Base-by-base conservation (phyloP, 1,139 yeast species). In the Saccharomyces pastorianus region DNA sequence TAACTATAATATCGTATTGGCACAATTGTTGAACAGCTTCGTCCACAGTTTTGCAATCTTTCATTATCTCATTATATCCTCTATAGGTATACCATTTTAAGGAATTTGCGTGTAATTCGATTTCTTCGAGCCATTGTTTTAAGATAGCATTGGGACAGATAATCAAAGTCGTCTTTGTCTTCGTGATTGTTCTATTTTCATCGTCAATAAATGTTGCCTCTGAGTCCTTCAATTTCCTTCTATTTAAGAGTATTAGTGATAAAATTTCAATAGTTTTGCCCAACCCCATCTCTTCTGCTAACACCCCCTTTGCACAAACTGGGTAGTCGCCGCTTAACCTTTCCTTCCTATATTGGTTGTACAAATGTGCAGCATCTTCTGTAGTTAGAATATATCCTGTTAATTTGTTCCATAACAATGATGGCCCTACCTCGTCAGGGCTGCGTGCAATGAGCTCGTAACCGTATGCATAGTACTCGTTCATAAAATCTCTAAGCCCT, bases 271-370 rank as follows among this genome's bases (percentile, higher is more conserved):
- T 84, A 0, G 98, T 91, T 66, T 93, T 93, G 0, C 99, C 99
- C 4, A 93, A 76, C 0, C 99, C 98, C 99, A 93, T 93, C 69
- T 93, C 98, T 66, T 91, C 98, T 1, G 95, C 86, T 44, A 91
- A 69, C 7, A 91, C 71, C 0, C 93, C 96, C 55, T 77, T 78
- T 0, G 89, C 91, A 20, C 48, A 49, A 17, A 27, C 50, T 41
- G 38, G 48, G 6, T 49, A 41, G 20, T 32, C 42, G 11, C 20
- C 11, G 26, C 29, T 42, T 9, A 17, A 14, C 6, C 20, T 17
- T 20, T 17, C 25, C 25, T 20, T 17, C 20, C 44, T 38, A 38
- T 38, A 38, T 9, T 38, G 44, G 13, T 38, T 20, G 11, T 38
- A 38, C 44, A 38, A 26, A 46, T 26, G 47, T 26, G 49, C 51